Evolutionary conservation across 768 basidiomycete species (phyloP), one percentile per base, ranked within the genome.

Genomic region (Boletus reticuloceps): DNA sequence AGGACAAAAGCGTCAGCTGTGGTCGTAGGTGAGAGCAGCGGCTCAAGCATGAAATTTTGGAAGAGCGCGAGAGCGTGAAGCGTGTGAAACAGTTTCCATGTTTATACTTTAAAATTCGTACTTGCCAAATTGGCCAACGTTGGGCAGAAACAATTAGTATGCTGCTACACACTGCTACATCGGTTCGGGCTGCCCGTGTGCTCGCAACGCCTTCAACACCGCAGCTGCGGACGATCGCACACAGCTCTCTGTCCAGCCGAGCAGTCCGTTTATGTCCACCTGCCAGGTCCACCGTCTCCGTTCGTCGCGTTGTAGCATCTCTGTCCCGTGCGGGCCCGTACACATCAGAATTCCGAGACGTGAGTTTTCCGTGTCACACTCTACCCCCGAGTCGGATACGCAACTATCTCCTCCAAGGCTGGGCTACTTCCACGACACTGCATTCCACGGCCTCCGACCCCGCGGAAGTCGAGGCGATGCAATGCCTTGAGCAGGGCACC

Each of bases 361-460:
- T 71, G 61, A 61, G 69, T 69, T 46, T 56, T 59, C 14, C 55
- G 41, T 54, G 54, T 58, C 59, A 47, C 37, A 50, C 14, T 54
- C 55, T 36, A 27, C 51, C 22, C 42, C 38, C 17, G 46, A 16
- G 38, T 51, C 34, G 37, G 53, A 43, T 50, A 56, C 49, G 51
- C 32, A 19, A 34, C 20, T 34, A 13, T 44, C 40, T 53, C 37
- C 45, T 44, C 36, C 36, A 60, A 71, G 91, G 90, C 60, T 90
- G 84, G 82, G 91, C 91, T 22, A 85, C 88, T 32, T 89, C 89
- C 34, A 84, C 84, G 11, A 90, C 89, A 12, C 82, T 85, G 8
- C 88, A 91, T 63, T 93, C 90, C n/a, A 85, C 86, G 20, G 79
- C 89, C 36, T 81, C 83, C 22, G 91, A 94, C 73, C 91, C 91